Percentiles rank a stretch among this genome's conserved stretches.
Evolutionary conservation across 1,284 basidiomycete genomes (phyloP).

Genomic region (Takashimella koratensis): DNA sequence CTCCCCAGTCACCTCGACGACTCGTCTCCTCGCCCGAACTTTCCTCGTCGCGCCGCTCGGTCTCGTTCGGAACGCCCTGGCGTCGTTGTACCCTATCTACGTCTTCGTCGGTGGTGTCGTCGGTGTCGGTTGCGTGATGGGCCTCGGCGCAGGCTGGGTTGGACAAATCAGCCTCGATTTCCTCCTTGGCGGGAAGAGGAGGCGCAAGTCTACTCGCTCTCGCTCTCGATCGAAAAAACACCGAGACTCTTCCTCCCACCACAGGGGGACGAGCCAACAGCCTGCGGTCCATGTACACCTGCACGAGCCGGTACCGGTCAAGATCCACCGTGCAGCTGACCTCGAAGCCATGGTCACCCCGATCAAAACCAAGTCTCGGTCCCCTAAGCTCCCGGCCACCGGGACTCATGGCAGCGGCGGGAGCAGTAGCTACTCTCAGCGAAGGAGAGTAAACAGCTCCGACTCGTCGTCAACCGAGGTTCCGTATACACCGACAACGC

Average conservation of each 20-base stretch:
- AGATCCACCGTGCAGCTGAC: neutral
- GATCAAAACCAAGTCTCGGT: neutral
- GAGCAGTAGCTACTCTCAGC: neutral
- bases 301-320: neutral
- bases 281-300: neutral
- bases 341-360: neutral
- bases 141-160: constrained; percentile 33
- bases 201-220: neutral
- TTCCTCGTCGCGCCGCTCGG: constrained; percentile 32
- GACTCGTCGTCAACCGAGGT: neutral
- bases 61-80: constrained; percentile 19
- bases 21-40: constrained; percentile 22
- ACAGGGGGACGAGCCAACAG: neutral
- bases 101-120: constrained; percentile 41
- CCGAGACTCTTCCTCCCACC: neutral
- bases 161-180: constrained; percentile 24
- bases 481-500: neutral
- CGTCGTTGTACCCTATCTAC: constrained; percentile 37
- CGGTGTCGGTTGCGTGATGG: constrained; percentile 35
- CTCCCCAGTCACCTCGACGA: constrained; percentile 34
- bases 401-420: neutral
- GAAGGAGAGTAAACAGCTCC: neutral
- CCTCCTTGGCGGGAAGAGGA: constrained; percentile 3
- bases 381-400: neutral
- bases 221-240: neutral